Conservation (phyloP, 768 basidiomycete genomes). For the Kwoniella dendrophila region DNA sequence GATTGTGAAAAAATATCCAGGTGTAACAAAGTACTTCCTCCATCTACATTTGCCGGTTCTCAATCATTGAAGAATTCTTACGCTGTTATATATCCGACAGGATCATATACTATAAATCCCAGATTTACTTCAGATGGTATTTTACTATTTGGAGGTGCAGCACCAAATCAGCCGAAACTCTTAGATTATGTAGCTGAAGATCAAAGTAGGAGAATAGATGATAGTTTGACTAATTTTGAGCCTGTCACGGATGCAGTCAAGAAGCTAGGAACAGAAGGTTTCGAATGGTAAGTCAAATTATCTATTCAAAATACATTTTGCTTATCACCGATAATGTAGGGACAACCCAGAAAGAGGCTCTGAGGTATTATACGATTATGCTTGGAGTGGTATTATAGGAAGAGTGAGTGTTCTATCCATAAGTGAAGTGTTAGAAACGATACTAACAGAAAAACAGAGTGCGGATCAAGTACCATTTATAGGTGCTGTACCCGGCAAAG, state of each 20-base stretch:
- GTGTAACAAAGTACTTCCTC: slow-evolving; percentile 60
- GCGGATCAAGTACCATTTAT: slow-evolving; percentile 46
- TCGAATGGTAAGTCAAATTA: slow-evolving; percentile 44
- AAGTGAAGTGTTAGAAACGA: not conserved
- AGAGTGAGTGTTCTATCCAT: slow-evolving; percentile 29
- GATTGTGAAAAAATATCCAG: slow-evolving; percentile 61
- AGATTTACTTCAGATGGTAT: slow-evolving; percentile 25
- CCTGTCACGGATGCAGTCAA: slow-evolving; percentile 46
- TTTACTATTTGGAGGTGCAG: slow-evolving; percentile 31
- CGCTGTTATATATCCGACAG: slow-evolving; percentile 22
- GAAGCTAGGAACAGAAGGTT: slow-evolving; percentile 37
- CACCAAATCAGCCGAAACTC: slow-evolving; percentile 26
- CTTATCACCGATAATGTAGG: not conserved
- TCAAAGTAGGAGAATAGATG: slow-evolving; percentile 21
- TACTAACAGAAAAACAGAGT: slow-evolving; percentile 26
- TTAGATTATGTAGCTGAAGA: slow-evolving; percentile 30
- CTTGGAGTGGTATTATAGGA: slow-evolving; percentile 51
- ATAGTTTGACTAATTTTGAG: slow-evolving; percentile 34
- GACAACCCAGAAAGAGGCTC: slow-evolving; percentile 13
- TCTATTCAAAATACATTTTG: not conserved
- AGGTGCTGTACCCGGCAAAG: slow-evolving; percentile 40
- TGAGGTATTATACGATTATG: slow-evolving; percentile 31
- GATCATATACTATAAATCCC: slow-evolving; percentile 33
- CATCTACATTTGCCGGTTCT: slow-evolving; percentile 38
- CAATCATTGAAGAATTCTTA: slow-evolving; percentile 33